These are phyloP conservation scores for Lithospermum erythrorhizon DNA, from an alignment of 257 asterid genomes.

Conservation along the genomic window DNA sequence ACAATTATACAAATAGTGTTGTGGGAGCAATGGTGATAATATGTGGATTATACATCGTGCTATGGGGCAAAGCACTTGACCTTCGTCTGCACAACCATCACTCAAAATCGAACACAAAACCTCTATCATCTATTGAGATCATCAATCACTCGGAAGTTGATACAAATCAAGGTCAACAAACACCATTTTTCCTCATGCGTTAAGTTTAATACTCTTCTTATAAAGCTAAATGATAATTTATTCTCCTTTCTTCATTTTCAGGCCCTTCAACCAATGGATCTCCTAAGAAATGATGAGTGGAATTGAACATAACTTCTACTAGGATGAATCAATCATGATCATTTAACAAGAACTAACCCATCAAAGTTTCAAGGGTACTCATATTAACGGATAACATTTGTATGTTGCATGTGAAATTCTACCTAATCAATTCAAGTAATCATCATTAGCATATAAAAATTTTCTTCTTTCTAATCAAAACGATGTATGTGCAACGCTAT, in stretches of 20 bases:
- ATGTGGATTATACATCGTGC: constrained; percentile 34
- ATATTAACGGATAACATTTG: neutral
- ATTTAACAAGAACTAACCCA: no score
- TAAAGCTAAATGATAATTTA: no score
- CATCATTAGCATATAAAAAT: neutral
- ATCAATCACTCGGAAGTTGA: neutral
- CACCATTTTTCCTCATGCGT: no score
- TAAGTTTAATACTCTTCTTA: no score
- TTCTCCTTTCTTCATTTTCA: neutral
- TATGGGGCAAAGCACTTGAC: constrained; percentile 46
- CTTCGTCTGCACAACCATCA: constrained; percentile 9
- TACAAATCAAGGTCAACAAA: neutral
- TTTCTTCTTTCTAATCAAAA: no score
- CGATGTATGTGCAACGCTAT: no score
- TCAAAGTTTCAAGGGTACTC: neutral
- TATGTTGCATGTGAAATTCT: neutral
- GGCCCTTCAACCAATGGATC: neutral
- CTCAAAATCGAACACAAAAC: neutral
- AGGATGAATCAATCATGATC: no score
- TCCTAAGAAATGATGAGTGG: neutral
- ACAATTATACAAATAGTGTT: constrained; percentile 20
- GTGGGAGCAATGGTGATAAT: constrained; percentile 39
- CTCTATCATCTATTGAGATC: neutral
- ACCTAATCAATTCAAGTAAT: neutral
- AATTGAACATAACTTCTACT: neutral